phyloP scores from a whole-genome alignment of 2,329 filamentous ascomycete genomes.

The Tolypocladium capitatum region DNA sequence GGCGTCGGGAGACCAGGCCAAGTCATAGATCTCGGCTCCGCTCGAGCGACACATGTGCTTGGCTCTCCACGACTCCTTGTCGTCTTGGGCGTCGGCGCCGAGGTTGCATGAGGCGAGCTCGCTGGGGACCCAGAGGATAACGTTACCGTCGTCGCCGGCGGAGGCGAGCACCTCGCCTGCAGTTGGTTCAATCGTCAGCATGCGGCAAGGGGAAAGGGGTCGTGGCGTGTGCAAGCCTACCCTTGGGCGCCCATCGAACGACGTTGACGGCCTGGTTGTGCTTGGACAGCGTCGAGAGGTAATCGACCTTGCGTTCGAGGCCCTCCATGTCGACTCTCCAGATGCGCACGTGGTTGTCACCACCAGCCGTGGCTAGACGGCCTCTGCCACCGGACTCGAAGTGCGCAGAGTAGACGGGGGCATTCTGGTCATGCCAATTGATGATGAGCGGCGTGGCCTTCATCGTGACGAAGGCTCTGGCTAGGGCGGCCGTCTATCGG shows the following conservation, averaged over 20 bases:
- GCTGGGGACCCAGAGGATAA: conserved; percentile 88
- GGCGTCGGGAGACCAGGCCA: conserved; percentile 97
- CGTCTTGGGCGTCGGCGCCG: conserved; percentile 74
- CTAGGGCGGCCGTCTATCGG: conserved; percentile 13
- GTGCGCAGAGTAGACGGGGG: conserved; percentile 92
- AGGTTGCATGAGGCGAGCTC: conserved; percentile 58
- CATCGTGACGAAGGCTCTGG: conserved; percentile 44
- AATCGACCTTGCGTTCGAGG: conserved; percentile 79
- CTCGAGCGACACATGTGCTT: conserved; percentile 97
- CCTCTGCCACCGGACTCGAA: conserved; percentile 90
- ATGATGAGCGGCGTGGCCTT: conserved; percentile 94
- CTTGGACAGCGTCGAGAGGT: conserved; percentile 80
- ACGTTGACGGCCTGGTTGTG: conserved; percentile 98
- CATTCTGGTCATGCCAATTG: conserved; percentile 96
- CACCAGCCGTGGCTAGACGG: conserved; percentile 82
- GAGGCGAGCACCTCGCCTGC: conserved; percentile 85
- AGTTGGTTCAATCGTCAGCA: conserved; percentile 3
- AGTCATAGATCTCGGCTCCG: conserved; percentile 92
- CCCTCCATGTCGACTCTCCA: conserved; percentile 83
- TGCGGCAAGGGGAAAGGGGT: neutral
- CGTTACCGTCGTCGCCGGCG: conserved; percentile 93
- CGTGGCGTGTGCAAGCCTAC: conserved; percentile 30
- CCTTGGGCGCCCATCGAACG: conserved; percentile 87
- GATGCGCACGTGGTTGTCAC: conserved; percentile 91
- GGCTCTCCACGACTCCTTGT: conserved; percentile 92